A percentile compares a stretch with the other conserved stretches of the same genome.
Conservation (phyloP, 257 asterid genomes). For the Penstemon eatonii region DNA sequence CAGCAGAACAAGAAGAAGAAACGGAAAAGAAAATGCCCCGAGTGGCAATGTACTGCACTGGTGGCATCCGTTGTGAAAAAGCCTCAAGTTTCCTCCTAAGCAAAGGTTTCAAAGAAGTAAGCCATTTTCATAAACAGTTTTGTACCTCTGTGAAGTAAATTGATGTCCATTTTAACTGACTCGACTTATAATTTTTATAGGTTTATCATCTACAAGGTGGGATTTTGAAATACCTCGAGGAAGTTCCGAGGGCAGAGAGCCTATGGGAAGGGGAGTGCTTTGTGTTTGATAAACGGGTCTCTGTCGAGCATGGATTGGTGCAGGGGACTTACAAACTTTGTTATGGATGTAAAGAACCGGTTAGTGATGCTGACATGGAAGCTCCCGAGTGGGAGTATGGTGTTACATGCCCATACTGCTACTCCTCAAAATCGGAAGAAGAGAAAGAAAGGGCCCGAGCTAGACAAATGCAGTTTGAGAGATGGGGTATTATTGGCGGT, state of each 20-base stretch:
- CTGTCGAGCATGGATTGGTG: slow-evolving; percentile 87
- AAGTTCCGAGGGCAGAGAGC: slow-evolving; percentile 75
- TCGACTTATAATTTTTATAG: slow-evolving; percentile 37
- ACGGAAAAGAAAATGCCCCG: slow-evolving; percentile 58
- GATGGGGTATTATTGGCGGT: slow-evolving; percentile 93
- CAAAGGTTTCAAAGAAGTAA: slow-evolving; percentile 90
- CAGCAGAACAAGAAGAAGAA: slow-evolving; percentile 39
- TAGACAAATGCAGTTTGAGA: slow-evolving; percentile 77
- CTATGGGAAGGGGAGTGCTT: slow-evolving; percentile 98
- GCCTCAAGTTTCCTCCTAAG: slow-evolving; percentile 90
- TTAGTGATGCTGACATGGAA: slow-evolving; percentile 89
- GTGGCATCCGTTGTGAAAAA: slow-evolving; percentile 98
- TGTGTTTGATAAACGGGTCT: slow-evolving; percentile 90
- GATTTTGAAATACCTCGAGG: slow-evolving; percentile 89
- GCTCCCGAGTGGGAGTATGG: slow-evolving; percentile 83
- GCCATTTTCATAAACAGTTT: not conserved
- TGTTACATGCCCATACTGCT: slow-evolving; percentile 88
- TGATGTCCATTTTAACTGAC: slow-evolving; percentile 5
- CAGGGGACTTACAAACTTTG: slow-evolving; percentile 91
- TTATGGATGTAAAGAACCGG: slow-evolving; percentile 93
- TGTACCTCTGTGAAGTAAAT: not conserved
- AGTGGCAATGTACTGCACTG: slow-evolving; percentile 99
- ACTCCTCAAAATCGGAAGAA: slow-evolving; percentile 78
- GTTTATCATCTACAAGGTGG: slow-evolving; percentile 97
- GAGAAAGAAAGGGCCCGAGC: slow-evolving; percentile 97